Evolutionary conservation across 2,329 filamentous ascomycete species (phyloP).

Genomic region (Arachnopeziza araneosa): DNA sequence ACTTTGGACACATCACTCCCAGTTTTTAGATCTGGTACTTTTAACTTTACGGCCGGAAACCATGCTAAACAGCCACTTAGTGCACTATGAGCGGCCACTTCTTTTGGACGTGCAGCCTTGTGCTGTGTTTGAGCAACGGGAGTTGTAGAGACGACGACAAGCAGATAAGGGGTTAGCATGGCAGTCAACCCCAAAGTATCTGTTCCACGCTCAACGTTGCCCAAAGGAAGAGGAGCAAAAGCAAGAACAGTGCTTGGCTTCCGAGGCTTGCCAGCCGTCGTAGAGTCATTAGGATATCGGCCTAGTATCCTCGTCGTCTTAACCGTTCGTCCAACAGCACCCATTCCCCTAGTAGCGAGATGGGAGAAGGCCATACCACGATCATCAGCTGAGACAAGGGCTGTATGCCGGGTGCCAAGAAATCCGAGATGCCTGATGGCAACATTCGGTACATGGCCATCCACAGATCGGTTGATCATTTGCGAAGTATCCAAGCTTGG

Average conservation of each 20-base stretch:
- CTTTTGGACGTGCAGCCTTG: conserved; percentile 86
- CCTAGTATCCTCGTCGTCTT: conserved; percentile 89
- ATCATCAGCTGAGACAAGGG: conserved; percentile 90
- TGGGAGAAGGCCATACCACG: conserved; percentile 98
- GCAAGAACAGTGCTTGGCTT: conserved; percentile 95
- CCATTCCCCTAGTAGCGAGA: conserved; percentile 84
- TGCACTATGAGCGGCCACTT: conserved; percentile 81
- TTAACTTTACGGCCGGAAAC: conserved; percentile 94
- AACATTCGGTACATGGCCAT: conserved; percentile 76
- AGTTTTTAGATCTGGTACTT: conserved; percentile 62
- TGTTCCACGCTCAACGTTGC: conserved; percentile 86
- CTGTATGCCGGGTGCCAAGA: conserved; percentile 86
- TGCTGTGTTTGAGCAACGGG: conserved; percentile 95
- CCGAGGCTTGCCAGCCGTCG: conserved; percentile 53
- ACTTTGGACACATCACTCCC: conserved; percentile 68
- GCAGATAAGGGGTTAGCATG: conserved; percentile 88
- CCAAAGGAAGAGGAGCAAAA: conserved; percentile 83
- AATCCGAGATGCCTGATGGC: conserved; percentile 91
- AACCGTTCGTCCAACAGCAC: conserved; percentile 75
- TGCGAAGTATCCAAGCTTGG: conserved; percentile 65
- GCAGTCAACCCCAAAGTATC: conserved; percentile 88
- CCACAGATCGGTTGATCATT: conserved; percentile 58
- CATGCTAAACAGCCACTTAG: conserved; percentile 93
- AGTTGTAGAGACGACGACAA: conserved; percentile 96
- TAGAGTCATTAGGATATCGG: conserved; percentile 70